Conservation (phyloP, 78 protist species). For the Dictyostelium discoideum region dicty_2.7 NC_007090.3:2336501-2337000, state of each 20-base stretch:
- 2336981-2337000: conserved; percentile 14
- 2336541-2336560: not conserved
- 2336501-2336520: conserved; percentile 45
- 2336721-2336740: conserved; percentile 7
- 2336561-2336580: conserved; percentile 44
- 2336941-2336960: not conserved
- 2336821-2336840: not conserved
- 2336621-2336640: not conserved
- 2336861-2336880: conserved; percentile 16
- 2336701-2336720: not conserved
- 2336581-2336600: conserved; percentile 62
- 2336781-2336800: not conserved
- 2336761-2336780: not conserved
- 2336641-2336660: conserved; percentile 1
- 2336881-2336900: not conserved
- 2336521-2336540: conserved; percentile 28
- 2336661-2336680: conserved; percentile 35
- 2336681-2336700: conserved; percentile 39
- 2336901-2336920: not conserved
- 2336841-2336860: conserved; percentile 3
- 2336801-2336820: not conserved
- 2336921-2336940: not conserved
- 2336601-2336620: conserved; percentile 37
- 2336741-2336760: not conserved
- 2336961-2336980: not conserved